Evolutionary conservation across 2,329 filamentous ascomycete genomes (phyloP), one percentile per base, ranked within the genome.

Genomic region (Reticulascus tulasneorum): DNA sequence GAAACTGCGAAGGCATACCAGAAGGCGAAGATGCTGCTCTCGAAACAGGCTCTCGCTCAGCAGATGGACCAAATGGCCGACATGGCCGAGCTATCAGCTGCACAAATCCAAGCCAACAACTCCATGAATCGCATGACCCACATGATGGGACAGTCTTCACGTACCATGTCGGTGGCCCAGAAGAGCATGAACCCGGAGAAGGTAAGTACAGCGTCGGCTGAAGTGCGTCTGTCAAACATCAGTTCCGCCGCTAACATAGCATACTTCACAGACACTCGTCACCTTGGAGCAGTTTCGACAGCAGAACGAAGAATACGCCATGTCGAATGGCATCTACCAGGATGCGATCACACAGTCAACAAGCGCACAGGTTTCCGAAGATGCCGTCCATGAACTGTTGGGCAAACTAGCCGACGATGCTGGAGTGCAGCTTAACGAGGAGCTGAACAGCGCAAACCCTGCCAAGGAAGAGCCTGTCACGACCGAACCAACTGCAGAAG

Each of bases 391-490:
- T 59, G 81, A 87, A 48, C 66, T 94, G 44, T 84, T 94, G 63
- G 83, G 79, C 46, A 85, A 94, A 64, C 78, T 93, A 27, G 88
- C 88, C 45, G 89, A 94, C 59, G 88, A 94, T 60, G 87, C 86
- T 9, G 89, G 89, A 35, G 77, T 95, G 34, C 85, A 93, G 61
- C 69, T 94, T 43, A 79, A 79, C 48, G 76, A 84, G 56, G 86
- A 93, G 63, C 79, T 94, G 45, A 73, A 66, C 51, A 59, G 68
- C 38, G 72, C 73, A 3, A 72, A 69, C 25, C 69, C 75, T 16
- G 70, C 71, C 46, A 74, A 70, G 51, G 70, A 71, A 18, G 79
- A 82, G 29, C 75, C 82, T 7, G 67, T 75, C 1, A 67, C 73
- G 13, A 73, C 71, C 40, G 83, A 85, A 45, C 83, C 83, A 3